These are phyloP conservation scores for Anethum foeniculum DNA, from an alignment of 140 eudicot genomes.

Conservation along the genomic window DNA sequence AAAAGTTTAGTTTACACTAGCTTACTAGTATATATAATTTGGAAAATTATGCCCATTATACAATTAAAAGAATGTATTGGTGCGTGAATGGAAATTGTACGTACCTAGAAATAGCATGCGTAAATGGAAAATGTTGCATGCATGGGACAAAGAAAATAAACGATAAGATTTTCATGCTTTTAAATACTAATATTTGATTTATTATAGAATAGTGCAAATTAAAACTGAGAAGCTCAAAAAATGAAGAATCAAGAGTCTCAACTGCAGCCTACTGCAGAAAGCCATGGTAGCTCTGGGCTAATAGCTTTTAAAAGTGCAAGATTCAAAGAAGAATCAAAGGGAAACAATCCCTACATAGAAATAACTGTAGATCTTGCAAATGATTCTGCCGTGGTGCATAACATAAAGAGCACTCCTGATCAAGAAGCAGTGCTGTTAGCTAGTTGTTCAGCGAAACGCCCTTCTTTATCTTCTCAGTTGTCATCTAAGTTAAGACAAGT, in stretches of 20 bases:
- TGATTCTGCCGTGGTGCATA: not conserved
- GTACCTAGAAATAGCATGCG: conserved; percentile 3
- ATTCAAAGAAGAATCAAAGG: not conserved
- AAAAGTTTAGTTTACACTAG: too few relatives aligned
- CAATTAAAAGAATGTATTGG: not conserved
- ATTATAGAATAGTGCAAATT: not conserved
- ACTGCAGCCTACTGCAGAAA: conserved; percentile 1
- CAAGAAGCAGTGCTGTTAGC: conserved; percentile 4
- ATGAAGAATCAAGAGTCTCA: not conserved
- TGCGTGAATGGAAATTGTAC: not conserved
- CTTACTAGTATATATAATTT: too few relatives aligned
- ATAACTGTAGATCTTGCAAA: not conserved
- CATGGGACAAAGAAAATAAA: not conserved
- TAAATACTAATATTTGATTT: not conserved
- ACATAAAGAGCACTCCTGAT: not conserved
- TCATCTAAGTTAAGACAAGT: not conserved
- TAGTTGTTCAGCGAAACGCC: not conserved
- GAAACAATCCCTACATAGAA: not conserved
- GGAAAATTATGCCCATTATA: not conserved
- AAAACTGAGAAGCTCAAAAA: not conserved
- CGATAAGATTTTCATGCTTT: not conserved
- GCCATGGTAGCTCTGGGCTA: not conserved
- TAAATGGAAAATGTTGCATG: conserved; percentile 3
- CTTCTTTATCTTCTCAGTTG: not conserved
- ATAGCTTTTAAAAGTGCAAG: conserved; percentile 5